Base-by-base conservation (phyloP, 257 asterid genomes). In the Forsythia suspensa region DNA sequence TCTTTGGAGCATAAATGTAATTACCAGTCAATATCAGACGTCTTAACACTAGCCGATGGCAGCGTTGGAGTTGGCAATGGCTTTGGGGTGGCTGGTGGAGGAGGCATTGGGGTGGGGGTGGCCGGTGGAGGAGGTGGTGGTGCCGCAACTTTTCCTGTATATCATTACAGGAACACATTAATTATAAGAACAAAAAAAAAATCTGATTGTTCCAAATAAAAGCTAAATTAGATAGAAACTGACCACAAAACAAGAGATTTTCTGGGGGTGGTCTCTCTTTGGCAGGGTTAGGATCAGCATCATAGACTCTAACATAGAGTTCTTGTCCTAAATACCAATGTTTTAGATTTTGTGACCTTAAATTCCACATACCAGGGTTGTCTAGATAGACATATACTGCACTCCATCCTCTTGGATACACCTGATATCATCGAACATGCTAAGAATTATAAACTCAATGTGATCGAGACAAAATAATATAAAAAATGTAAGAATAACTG, bases 301-400 rank as follows among this genome's bases (percentile, higher is more conserved):
- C 77, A 76, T 52, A 61, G 70, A 80, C 84, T 59, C 84, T 66
- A 2, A 76, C 42, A 41, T 75, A 80, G 36, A 80, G 36, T 57
- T 76, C 61, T 80, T 80, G 81, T 71, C 84, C 84, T 11, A 80
- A 20, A 72, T 76, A 80, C 84, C 84, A 80, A 71, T 80, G 74
- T 57, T 76, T 70, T 9, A 80, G 29, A 9, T 80, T 80, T 13
- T 80, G 84, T 80, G 80, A 80, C 66, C 84, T 80, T 76, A 80
- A 76, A 42, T 80, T 80, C 84, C 84, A 80, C 84, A 80, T 80
- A 71, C 84, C 84, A 29, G 84, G 80, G 67, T 80, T 80, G 74
- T 80, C 84, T n/a, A 76, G 74, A 40, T 76, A 80, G 18, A 63
- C 80, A 61, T 80, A 80, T 3, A 80, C 84, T 21, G 77, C 70